A percentile compares a stretch with the other conserved stretches of the same genome.
Conservation (phyloP, 2,329 filamentous ascomycete species). For the Rhinocladiella similis region DNA sequence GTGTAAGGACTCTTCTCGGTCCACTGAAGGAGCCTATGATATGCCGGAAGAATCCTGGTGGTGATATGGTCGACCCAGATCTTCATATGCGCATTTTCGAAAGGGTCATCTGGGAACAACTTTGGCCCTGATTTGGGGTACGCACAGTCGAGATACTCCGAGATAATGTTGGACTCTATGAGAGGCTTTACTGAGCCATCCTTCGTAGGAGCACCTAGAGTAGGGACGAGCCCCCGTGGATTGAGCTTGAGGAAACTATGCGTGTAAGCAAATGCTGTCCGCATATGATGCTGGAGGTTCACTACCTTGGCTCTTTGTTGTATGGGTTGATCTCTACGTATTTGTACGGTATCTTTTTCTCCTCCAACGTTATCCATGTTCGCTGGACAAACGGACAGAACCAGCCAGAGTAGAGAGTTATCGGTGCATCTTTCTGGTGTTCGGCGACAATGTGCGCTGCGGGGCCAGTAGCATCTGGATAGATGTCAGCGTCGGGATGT, state of each 20-base stretch:
- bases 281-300: conserved; percentile 34
- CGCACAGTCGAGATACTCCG: conserved; percentile 74
- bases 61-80: conserved; percentile 76
- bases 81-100: conserved; percentile 63
- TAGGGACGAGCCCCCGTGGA: conserved; percentile 73
- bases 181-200: conserved; percentile 53
- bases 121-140: conserved; percentile 53
- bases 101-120: conserved; percentile 62
- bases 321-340: conserved; percentile 80
- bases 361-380: conserved; percentile 70
- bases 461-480: conserved; percentile 47
- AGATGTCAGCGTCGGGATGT: conserved; percentile 43
- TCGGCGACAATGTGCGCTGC: conserved; percentile 41
- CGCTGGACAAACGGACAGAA: conserved; percentile 71
- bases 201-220: conserved; percentile 44
- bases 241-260: conserved; percentile 66
- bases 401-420: conserved; percentile 72
- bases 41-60: conserved; percentile 66
- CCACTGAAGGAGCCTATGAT: conserved; percentile 61
- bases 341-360: conserved; percentile 72
- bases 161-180: conserved; percentile 71
- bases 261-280: conserved; percentile 35
- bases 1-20: conserved; percentile 43
- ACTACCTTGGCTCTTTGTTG: conserved; percentile 53
- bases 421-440: conserved; percentile 37